Evolutionary conservation across 202 grass and related monocot genomes (phyloP), one percentile per base, ranked within the genome.

Genomic region (Setaria italica): DNA sequence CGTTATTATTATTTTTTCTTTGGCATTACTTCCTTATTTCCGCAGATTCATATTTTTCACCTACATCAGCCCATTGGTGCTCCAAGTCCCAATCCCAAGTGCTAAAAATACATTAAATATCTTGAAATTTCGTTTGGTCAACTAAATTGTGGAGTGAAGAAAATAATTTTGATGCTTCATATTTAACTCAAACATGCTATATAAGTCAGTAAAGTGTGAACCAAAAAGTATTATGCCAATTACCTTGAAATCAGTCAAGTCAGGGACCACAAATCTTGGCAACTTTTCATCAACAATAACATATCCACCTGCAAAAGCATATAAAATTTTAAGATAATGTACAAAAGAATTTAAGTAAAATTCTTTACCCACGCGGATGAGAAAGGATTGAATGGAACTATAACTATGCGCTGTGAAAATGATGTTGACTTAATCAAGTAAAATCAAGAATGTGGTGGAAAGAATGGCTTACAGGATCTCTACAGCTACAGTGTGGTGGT

Each of bases 231-330:
- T 57, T 53, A 85, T 2, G 35, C 2, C 6, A 43, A 46, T 55
- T 90, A 97, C 95, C 92, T 97, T 97, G 69, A 97, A 97, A 88
- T 92, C 87, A 21, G 89, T 91, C 80, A 95, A 87, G 62, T 95
- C 95, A 43, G 95, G 95, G 5, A 97, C 95, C 42, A 93, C 85
- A 84, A 91, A 95, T 63, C 92, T 88, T 43, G 95, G 95, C 41
- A 97, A 81, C 64, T 97, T 97, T 35, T 93, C 95, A 73, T 98
- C 92, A 53, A 98, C 86, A 60, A 95, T 77, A 19, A 98, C 95
- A 82, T 95, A 98, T 37, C 95, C 95, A 90, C 95, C 95, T 95
- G 87, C 39, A 37, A 84, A 86, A 70, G 48, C 67, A 58, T 6
- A 39, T 43, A 54, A 56, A 1, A 41, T 86, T 82, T 67, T 25